Percentiles rank a stretch among this genome's conserved stretches.
Evolutionary conservation across 1,284 basidiomycete species (phyloP).

Genomic region (Sporisorium graminicola): DNA sequence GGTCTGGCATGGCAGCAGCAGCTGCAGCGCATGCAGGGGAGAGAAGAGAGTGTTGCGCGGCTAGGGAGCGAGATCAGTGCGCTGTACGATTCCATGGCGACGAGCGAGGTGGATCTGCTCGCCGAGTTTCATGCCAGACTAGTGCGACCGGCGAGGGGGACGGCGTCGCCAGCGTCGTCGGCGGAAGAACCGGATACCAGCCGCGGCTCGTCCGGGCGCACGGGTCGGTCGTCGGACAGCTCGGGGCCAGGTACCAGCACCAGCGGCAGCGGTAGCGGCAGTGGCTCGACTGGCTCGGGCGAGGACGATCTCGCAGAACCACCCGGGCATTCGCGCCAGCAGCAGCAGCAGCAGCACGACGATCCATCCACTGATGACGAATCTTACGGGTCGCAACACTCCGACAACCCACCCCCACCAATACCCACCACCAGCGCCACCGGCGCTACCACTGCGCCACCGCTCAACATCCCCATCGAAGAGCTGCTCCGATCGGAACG

Average conservation of each 20-base stretch:
- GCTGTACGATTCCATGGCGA: conserved; percentile 7
- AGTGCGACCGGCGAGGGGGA: conserved; percentile 1
- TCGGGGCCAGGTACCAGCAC: neutral
- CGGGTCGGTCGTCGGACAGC: conserved; percentile 10
- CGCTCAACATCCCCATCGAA: conserved; percentile 51
- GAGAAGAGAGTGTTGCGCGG: neutral
- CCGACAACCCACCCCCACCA: too few species aligned
- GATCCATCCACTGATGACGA: neutral
- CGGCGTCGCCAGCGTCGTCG: neutral
- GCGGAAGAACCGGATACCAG: conserved; percentile 27
- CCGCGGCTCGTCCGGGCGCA: conserved; percentile 20
- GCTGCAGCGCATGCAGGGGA: neutral
- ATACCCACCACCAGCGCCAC: too few species aligned
- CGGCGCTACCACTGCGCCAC: conserved; percentile 18
- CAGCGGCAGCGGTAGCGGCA: conserved; percentile 7
- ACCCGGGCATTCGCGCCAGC: too few species aligned
- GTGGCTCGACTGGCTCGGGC: neutral
- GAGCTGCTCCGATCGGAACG: conserved; percentile 34
- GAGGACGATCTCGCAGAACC: neutral
- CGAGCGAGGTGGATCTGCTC: conserved; percentile 26
- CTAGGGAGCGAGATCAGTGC: conserved; percentile 6
- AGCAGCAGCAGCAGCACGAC: neutral
- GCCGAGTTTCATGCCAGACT: conserved; percentile 27
- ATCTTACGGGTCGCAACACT: neutral
- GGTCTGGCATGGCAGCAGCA: neutral